Conservation (phyloP, 1,284 basidiomycete species). For the Moesziomyces sp. region DNA sequence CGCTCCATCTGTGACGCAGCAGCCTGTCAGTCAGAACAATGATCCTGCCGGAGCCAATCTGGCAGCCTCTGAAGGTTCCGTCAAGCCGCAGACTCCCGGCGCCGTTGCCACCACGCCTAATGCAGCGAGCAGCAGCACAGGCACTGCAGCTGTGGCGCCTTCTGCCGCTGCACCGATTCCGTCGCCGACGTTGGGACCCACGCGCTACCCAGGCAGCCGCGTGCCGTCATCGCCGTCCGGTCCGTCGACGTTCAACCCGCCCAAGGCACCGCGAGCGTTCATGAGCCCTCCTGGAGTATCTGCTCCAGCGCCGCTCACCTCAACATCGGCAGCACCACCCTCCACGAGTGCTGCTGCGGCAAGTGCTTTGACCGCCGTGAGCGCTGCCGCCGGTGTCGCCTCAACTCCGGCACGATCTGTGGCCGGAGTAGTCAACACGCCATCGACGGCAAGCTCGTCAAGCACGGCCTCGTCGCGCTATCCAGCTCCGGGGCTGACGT, state of each 20-base stretch:
- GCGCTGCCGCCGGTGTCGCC: neutral
- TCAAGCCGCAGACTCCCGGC: conserved; percentile 6
- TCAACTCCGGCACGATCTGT: conserved; percentile 27
- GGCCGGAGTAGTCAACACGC: conserved; percentile 22
- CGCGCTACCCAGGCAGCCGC: conserved; percentile 11
- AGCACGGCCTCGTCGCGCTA: conserved; percentile 20
- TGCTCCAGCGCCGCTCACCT: neutral
- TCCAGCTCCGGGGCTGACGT: conserved; percentile 8
- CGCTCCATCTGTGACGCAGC: conserved; percentile 14
- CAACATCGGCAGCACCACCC: neutral
- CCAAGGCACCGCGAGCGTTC: conserved; percentile 42
- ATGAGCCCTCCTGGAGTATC: conserved; percentile 25
- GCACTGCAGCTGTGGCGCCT: neutral
- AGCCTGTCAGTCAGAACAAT: conserved; percentile 4
- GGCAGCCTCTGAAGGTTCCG: conserved; percentile 15
- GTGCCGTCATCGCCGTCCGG: conserved; percentile 33
- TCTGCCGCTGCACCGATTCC: conserved; percentile 12
- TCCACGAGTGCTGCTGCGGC: neutral
- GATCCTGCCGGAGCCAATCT: neutral
- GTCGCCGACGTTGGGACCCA: conserved; percentile 29
- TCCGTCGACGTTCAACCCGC: conserved; percentile 32
- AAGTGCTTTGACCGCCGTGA: neutral
- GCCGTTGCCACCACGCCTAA: conserved; percentile 6
- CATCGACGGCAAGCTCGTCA: conserved; percentile 24
- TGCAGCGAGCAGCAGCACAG: neutral